Evolutionary conservation across 2,329 filamentous ascomycete species (phyloP).

Genomic region (Exophiala oligosperma): DNA sequence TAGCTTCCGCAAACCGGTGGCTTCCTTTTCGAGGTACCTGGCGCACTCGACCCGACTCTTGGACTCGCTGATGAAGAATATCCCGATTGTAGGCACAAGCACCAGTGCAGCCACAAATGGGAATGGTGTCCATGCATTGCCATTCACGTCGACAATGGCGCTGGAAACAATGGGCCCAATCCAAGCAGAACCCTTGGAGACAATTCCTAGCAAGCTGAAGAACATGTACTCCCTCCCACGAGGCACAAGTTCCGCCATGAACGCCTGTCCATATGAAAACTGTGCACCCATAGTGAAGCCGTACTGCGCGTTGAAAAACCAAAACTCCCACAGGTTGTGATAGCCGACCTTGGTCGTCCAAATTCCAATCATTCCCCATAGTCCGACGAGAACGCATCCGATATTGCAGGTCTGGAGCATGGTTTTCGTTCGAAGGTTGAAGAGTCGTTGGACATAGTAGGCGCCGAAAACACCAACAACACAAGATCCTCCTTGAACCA

Average conservation of each 20-base stretch:
- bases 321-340: conserved; percentile 42
- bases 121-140: conserved; percentile 47
- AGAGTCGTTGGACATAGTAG: conserved; percentile 45
- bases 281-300: conserved; percentile 40
- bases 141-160: conserved; percentile 40
- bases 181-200: conserved; percentile 39
- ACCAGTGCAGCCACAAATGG: conserved; percentile 44
- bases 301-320: conserved; percentile 44
- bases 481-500: conserved; percentile 40
- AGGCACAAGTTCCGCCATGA: conserved; percentile 44
- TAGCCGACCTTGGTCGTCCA: conserved; percentile 43
- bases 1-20: conserved; percentile 2
- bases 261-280: conserved; percentile 2
- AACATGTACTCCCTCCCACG: conserved; percentile 47
- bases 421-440: conserved; percentile 41
- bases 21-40: conserved; percentile 6
- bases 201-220: conserved; percentile 44
- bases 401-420: conserved; percentile 44
- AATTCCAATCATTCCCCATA: conserved; percentile 45
- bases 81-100: conserved; percentile 38
- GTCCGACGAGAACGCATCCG: conserved; percentile 42
- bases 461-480: conserved; percentile 43
- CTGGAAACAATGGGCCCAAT: conserved; percentile 47
- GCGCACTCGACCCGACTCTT: conserved; percentile 10
- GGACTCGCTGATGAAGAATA: conserved; percentile 36